Base-by-base conservation (phyloP, 352 stramenopile species). In the Pythium vanterpoolii region DNA sequence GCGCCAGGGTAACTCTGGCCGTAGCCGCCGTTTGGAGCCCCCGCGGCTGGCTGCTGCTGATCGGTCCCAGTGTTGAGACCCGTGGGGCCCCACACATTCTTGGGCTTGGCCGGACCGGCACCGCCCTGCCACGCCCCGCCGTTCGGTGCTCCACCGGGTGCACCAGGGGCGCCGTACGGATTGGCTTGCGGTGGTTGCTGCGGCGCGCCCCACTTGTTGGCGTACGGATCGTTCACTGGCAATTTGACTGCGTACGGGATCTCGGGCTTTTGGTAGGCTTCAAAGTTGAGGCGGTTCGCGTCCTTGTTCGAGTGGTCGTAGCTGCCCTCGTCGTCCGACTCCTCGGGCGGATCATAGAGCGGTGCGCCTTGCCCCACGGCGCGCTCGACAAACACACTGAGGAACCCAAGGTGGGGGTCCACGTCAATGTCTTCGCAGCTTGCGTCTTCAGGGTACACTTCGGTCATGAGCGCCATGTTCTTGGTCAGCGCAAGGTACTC, bases 401-500 rank as follows among this genome's bases (percentile, higher is more conserved):
- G 72, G 72, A 99, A 99, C 33, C 77, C 88, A 23, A 99, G 79
- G 66, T 98, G 97, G 27, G 91, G 77, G 71, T 99, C 97, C 5
- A 98, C 92, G 33, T 98, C 88, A 53, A 99, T 86, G 57, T 97
- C 93, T 54, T 96, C 89, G 49, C 88, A 97, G 67, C 86, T 97
- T 4, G 97, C 96, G 79, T 99, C 97, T 46, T 99, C 95, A n/a
- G 97, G 97, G 53, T 99, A 97, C 3, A 93, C 80, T 38, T 92
- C 91, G 4, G 73, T 76, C 74, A 99, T 93, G 3, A 98, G 64
- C 16, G 74, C 72, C 33, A 95, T 86, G 56, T 95, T 91, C 58
- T 96, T 97, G 36, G 97, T 88, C 33, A 99, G 80, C 6, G 84
- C 86, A 16, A 98, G 77, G 68, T 99, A 99, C 85, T 99, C 97